A percentile compares a stretch with the other conserved stretches of the same genome.
phyloP scores from a whole-genome alignment of 148 eudicot species.

The Dianthus caryophyllus region DNA sequence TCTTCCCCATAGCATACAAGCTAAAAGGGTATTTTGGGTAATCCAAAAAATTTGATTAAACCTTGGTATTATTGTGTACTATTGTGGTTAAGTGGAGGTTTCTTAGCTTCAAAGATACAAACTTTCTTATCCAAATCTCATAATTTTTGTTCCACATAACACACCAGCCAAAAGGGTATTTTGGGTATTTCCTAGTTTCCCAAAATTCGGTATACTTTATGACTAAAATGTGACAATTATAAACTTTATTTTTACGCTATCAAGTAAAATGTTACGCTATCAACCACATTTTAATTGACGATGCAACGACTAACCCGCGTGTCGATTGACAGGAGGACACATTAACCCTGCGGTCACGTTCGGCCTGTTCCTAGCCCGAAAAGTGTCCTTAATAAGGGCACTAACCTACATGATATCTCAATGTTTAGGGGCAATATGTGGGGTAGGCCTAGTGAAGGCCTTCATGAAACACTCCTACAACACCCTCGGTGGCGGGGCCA shows the following conservation, averaged over 20 bases:
- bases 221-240: neutral
- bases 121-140: no score
- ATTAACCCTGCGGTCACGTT: slow-evolving; percentile 93
- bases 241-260: no score
- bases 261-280: no score
- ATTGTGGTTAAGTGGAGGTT: no score
- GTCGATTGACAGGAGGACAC: slow-evolving; percentile 92
- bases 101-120: no score
- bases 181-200: neutral
- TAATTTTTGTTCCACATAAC: no score
- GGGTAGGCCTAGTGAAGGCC: slow-evolving; percentile 79
- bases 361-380: slow-evolving; percentile 73
- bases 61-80: no score
- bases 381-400: slow-evolving; percentile 72
- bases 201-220: neutral
- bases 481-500: slow-evolving; percentile 63
- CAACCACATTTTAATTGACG: no score
- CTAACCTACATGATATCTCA: slow-evolving; percentile 66
- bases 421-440: slow-evolving; percentile 78
- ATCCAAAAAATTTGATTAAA: no score
- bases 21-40: slow-evolving; percentile 14
- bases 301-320: no score
- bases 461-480: slow-evolving; percentile 65
- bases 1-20: neutral
- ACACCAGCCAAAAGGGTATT: slow-evolving; percentile 2